Conservation (phyloP, 345 rosid species). For the Ailanthus altissimus region DNA sequence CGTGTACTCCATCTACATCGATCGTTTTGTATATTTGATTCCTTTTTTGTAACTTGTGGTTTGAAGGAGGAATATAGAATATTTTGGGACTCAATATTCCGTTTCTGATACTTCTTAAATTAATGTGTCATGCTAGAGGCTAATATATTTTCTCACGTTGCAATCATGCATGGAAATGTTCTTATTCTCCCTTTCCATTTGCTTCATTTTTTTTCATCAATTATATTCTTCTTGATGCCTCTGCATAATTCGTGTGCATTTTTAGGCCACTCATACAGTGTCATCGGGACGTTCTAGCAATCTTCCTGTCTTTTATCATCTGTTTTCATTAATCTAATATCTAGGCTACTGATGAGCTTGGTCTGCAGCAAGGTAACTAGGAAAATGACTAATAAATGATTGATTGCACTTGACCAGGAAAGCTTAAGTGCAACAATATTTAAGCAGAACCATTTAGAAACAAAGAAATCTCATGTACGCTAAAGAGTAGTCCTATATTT, state of each 20-base stretch:
- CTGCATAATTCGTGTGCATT: not conserved
- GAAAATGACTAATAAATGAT: not conserved
- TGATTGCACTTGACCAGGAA: not conserved
- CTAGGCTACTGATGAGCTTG: not conserved
- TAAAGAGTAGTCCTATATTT: no score
- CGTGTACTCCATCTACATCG: not conserved
- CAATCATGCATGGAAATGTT: not conserved
- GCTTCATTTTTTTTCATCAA: not conserved
- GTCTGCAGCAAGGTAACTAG: not conserved
- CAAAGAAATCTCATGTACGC: not conserved
- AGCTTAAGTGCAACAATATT: not conserved
- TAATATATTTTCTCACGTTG: not conserved
- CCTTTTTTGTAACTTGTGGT: not conserved
- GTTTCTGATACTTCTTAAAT: not conserved
- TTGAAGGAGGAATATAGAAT: not conserved
- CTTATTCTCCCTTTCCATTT: not conserved
- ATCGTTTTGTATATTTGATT: not conserved
- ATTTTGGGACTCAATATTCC: slow-evolving; percentile 2
- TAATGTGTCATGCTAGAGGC: not conserved
- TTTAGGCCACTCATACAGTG: not conserved
- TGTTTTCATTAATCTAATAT: not conserved
- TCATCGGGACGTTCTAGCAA: not conserved
- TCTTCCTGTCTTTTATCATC: not conserved
- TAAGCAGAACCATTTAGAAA: not conserved
- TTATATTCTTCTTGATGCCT: not conserved